Percentiles rank a stretch among this genome's conserved stretches.
These are phyloP conservation scores for Strobilomyces echinocephalus DNA, from an alignment of 768 basidiomycete genomes.

Conservation along the genomic window DNA sequence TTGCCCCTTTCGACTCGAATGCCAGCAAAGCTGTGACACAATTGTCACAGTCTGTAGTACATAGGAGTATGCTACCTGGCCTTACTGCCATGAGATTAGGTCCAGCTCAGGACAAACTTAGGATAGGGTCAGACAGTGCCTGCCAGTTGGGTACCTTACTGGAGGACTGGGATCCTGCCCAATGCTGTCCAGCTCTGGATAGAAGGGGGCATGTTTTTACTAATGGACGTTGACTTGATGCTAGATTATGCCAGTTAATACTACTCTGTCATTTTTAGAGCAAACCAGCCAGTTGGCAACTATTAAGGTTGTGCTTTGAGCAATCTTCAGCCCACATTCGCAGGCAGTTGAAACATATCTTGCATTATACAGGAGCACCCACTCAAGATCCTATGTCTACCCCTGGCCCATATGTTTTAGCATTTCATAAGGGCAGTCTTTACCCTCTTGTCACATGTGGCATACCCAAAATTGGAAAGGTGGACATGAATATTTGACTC, in stretches of 20 bases:
- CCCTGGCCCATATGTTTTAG: slow-evolving; percentile 22
- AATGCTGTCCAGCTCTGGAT: no score
- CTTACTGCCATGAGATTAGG: no score
- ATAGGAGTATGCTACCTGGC: no score
- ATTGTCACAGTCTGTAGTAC: no score
- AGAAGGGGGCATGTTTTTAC: no score
- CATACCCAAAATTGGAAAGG: slow-evolving; percentile 32
- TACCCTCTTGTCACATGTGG: slow-evolving; percentile 36
- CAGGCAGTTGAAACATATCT: slow-evolving; percentile 41
- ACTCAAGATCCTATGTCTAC: slow-evolving; percentile 39
- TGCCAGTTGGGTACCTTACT: no score
- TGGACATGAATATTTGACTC: slow-evolving; percentile 36
- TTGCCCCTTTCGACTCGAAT: no score
- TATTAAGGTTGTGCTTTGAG: slow-evolving; percentile 53
- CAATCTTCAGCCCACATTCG: slow-evolving; percentile 26
- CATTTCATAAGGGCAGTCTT: slow-evolving; percentile 37
- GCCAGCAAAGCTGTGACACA: no score
- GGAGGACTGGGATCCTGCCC: no score
- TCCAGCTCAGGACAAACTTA: no score
- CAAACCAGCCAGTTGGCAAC: slow-evolving; percentile 44
- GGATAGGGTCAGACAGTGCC: no score
- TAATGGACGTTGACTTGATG: slow-evolving; percentile 40
- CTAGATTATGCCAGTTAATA: slow-evolving; percentile 33
- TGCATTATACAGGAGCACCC: slow-evolving; percentile 46
- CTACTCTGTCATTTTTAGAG: slow-evolving; percentile 43